Base-by-base conservation (phyloP, 768 basidiomycete species). In the Pisolithus tinctorius region DNA sequence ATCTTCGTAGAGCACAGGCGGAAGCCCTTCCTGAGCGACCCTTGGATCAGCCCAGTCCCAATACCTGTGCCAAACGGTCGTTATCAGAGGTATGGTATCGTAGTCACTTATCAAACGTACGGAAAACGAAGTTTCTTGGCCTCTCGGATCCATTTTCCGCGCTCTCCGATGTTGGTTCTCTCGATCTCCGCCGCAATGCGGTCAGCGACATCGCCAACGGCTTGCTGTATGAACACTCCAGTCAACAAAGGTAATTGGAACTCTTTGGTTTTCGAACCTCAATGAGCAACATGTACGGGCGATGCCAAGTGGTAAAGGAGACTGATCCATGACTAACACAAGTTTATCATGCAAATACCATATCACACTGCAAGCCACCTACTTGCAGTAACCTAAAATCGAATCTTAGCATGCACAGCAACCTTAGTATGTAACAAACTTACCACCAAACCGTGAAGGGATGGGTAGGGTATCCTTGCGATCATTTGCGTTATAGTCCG, bases 1-100 rank as follows among this genome's bases (percentile, higher is more conserved):
- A 0, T 63, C 46, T 1, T 45, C 20, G 34, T 52, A 53, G 34
- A 64, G 54, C 4, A 65, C 45, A 42, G 61, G 46, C 4, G 64
- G 59, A 6, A 65, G 40, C 2, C 64, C 62, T 23, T 59, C 50
- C 16, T 29, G 17, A 8, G 49, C 52, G 10, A 64, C 58, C 46
- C 41, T 51, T 10, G 54, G 56, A 20, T 55, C 64, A 2, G 58
- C 64, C 63, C 64, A 66, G 48, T 66, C 62, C 62, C 64, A 66
- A 47, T 63, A 65, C 29, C 60, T 66, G 40, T 13, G 20, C 3
- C 37, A 31, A 45, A 17, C 20, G 42, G 50, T 38, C 52, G 31
- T n/a, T 45, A 38, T 13, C 31, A 34, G 9, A 13, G 34, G 34
- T 6, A 25, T 23, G 20, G 36, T 16, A n/a, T n/a, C n/a, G 16